Conservation (phyloP, 768 basidiomycete genomes). For the Aureoboletus auriporus region DNA sequence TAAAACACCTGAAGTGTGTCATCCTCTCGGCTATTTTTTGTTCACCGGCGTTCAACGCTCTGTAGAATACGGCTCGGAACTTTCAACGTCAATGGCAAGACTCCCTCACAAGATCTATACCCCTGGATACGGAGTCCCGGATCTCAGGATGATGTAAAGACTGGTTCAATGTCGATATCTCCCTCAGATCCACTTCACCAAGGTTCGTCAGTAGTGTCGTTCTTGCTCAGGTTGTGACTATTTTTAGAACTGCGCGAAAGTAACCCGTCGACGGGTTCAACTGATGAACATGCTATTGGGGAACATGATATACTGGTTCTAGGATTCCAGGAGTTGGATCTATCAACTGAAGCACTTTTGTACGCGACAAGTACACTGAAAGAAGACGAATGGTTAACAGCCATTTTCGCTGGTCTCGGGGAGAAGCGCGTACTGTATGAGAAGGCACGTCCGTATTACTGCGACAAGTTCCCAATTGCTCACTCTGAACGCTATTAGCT, state of each 20-base stretch:
- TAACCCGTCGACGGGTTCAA: background rate
- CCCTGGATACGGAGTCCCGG: conserved; percentile 50
- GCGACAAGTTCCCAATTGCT: background rate
- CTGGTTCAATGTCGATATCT: conserved; percentile 29
- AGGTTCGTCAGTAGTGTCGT: conserved; percentile 13
- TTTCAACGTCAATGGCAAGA: conserved; percentile 81
- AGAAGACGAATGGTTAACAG: conserved; percentile 69
- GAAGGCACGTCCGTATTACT: conserved; percentile 44
- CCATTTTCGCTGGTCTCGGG: conserved; percentile 67
- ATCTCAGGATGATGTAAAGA: background rate
- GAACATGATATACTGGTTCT: conserved; percentile 71
- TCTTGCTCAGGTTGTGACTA: background rate
- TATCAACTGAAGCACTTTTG: conserved; percentile 72
- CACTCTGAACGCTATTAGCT: conserved; percentile 40
- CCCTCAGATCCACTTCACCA: conserved; percentile 17
- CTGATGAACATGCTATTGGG: conserved; percentile 21
- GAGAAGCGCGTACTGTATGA: conserved; percentile 59
- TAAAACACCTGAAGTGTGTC: conserved; percentile 21
- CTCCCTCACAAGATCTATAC: conserved; percentile 68
- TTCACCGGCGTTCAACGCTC: background rate
- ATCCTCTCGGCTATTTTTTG: background rate
- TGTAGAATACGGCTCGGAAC: conserved; percentile 66
- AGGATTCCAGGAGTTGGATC: conserved; percentile 78
- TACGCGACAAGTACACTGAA: conserved; percentile 59
- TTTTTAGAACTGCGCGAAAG: conserved; percentile 9